These are phyloP conservation scores for Lavandula angustifolia DNA, from an alignment of 257 asterid genomes.

Conservation along the genomic window DNA sequence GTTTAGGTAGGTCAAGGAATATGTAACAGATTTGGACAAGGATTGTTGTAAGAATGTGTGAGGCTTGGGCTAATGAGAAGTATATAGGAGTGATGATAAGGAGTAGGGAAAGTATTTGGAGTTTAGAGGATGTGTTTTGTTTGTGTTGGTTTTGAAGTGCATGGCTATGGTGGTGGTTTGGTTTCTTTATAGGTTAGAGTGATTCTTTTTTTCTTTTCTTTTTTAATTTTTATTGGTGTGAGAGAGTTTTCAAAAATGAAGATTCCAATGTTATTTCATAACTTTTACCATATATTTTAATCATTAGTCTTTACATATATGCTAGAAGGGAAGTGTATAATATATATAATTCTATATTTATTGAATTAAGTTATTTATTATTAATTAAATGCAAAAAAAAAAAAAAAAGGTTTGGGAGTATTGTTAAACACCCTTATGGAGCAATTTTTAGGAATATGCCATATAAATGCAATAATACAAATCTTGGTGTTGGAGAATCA, in stretches of 20 bases:
- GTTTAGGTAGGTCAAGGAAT: too few species aligned
- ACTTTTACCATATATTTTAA: too few species aligned
- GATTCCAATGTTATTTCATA: background rate
- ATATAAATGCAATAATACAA: conserved; percentile 10
- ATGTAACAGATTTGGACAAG: background rate
- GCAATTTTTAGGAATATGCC: background rate
- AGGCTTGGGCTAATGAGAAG: background rate
- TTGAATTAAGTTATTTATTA: too few species aligned
- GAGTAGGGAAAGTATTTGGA: too few species aligned
- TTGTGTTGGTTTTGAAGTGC: conserved; percentile 24
- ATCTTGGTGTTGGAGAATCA: conserved; percentile 34
- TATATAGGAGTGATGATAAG: too few species aligned
- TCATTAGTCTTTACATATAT: too few species aligned
- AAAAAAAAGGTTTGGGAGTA: background rate
- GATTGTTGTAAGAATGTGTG: background rate
- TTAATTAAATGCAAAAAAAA: too few species aligned
- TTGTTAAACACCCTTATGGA: background rate
- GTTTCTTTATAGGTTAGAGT: conserved; percentile 58
- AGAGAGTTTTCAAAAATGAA: conserved; percentile 22
- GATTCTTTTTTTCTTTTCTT: conserved; percentile 36
- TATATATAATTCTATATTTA: too few species aligned
- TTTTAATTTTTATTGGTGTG: conserved; percentile 46
- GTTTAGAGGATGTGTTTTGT: background rate
- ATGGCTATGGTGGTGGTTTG: conserved; percentile 39
- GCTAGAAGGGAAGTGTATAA: too few species aligned